Percentiles rank a stretch among this genome's conserved stretches.
Conservation (phyloP, 441 rosid species). For the Gossypium laxum region DNA sequence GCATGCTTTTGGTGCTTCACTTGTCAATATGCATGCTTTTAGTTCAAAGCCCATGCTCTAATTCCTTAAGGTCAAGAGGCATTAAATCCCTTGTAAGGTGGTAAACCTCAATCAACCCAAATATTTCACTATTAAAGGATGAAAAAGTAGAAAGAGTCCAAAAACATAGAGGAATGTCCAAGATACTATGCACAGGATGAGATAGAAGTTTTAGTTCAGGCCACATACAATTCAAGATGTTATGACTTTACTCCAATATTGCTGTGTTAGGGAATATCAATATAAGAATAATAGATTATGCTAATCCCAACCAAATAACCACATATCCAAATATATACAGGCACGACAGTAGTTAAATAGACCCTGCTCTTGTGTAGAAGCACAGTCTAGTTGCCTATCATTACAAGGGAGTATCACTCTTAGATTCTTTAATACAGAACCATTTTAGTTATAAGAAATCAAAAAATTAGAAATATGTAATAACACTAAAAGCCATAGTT, state of each 20-base stretch:
- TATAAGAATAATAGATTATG: neutral
- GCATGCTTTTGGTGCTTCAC: neutral
- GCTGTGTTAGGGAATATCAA: neutral
- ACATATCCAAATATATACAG: neutral
- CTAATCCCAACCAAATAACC: neutral
- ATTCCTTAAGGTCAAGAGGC: conserved; percentile 2
- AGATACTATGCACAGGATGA: neutral
- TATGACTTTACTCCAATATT: neutral
- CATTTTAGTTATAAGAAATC: neutral
- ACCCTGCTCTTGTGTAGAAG: neutral
- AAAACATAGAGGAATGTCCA: neutral
- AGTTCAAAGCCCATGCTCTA: neutral
- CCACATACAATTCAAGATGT: neutral
- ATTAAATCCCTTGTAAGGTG: neutral
- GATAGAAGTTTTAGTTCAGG: neutral
- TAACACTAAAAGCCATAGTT: neutral
- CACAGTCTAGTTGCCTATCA: neutral
- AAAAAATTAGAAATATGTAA: neutral
- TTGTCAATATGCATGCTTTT: neutral
- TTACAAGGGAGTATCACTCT: neutral
- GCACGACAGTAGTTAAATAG: neutral
- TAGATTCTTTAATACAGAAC: neutral
- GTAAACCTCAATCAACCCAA: neutral
- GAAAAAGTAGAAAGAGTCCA: neutral
- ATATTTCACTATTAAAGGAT: neutral